These are phyloP conservation scores for Leishmania braziliensis DNA, from an alignment of 208 protist species.

Conservation along the genomic window DNA sequence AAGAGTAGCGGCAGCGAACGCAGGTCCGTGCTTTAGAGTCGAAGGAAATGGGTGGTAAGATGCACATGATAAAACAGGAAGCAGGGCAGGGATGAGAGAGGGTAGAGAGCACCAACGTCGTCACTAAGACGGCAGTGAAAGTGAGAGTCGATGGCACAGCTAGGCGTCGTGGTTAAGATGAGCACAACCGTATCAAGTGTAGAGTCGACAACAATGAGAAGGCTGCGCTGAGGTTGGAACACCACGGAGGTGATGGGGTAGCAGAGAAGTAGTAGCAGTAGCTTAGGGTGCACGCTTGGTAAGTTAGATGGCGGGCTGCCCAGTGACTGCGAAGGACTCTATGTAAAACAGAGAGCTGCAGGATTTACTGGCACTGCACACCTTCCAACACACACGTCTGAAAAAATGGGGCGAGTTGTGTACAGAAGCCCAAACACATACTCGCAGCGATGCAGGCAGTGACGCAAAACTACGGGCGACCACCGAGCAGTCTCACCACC, in stretches of 20 bases:
- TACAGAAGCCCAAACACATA: neutral
- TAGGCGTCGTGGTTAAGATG: neutral
- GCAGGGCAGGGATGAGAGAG: neutral
- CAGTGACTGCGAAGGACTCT: neutral
- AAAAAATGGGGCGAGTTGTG: neutral
- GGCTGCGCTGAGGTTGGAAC: neutral
- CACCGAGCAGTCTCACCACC: neutral
- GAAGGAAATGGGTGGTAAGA: neutral
- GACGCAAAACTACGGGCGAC: neutral
- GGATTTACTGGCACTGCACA: neutral
- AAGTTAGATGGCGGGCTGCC: neutral
- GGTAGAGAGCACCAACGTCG: neutral
- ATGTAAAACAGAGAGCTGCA: neutral
- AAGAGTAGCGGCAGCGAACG: neutral
- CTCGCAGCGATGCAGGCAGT: neutral
- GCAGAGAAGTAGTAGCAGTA: neutral
- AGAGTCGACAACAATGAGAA: neutral
- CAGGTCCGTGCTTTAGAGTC: neutral
- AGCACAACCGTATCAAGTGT: neutral
- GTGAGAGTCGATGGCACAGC: neutral
- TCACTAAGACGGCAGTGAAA: neutral
- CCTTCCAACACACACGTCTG: neutral
- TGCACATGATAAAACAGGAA: neutral
- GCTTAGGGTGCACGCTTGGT: neutral
- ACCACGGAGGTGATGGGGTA: neutral